phyloP scores from a whole-genome alignment of 2,329 filamentous ascomycete species.

The Podosphaera leucotricha region DNA sequence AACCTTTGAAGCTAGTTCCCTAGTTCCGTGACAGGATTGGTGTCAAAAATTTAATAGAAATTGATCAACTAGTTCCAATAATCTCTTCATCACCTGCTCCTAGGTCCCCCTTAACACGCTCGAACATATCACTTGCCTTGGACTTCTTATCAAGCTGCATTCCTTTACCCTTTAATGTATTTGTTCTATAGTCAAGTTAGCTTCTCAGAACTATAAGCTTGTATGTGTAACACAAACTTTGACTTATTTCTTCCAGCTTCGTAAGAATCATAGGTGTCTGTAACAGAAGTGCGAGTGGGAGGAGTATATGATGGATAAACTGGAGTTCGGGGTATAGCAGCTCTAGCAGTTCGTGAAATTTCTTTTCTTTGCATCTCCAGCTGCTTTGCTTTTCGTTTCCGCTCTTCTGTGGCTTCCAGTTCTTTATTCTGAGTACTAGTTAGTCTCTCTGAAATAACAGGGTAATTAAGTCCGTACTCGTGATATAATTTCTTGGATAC shows the following conservation, averaged over 20 bases:
- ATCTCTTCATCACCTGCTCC: constrained; percentile 62
- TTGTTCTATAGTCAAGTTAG: constrained; percentile 21
- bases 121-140: constrained; percentile 92
- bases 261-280: constrained; percentile 78
- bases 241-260: constrained; percentile 96
- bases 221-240: constrained; percentile 31
- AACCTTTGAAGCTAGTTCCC: no score
- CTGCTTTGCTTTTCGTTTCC: constrained; percentile 96
- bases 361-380: constrained; percentile 98
- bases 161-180: constrained; percentile 71
- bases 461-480: constrained; percentile 28
- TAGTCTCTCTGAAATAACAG: constrained; percentile 5
- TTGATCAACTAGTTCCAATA: no score
- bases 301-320: constrained; percentile 78
- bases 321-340: constrained; percentile 45
- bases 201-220: not conserved
- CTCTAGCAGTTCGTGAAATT: constrained; percentile 52
- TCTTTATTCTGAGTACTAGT: constrained; percentile 64
- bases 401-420: constrained; percentile 89
- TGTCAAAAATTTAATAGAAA: no score
- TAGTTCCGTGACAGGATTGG: no score
- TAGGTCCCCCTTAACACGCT: constrained; percentile 77
- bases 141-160: constrained; percentile 99
- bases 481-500: constrained; percentile 95
- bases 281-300: constrained; percentile 45